phyloP scores from a whole-genome alignment of 495 filamentous ascomycete genomes.

The Bombardia bombarda region DNA sequence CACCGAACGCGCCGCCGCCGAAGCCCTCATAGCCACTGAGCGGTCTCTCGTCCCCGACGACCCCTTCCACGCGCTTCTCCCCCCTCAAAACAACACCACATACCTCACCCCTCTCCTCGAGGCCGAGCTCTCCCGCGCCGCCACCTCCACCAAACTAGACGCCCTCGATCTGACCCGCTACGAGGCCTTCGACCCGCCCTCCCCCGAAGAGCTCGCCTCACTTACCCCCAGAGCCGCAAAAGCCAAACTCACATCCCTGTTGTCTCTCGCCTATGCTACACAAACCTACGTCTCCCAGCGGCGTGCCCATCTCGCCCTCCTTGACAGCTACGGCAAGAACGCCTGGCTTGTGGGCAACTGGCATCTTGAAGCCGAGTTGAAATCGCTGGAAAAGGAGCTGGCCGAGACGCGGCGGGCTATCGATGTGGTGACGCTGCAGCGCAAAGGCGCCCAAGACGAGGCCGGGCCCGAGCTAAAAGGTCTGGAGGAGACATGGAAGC shows the following conservation, averaged over 20 bases:
- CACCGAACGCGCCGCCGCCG: constrained; percentile 46
- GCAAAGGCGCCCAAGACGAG: constrained; percentile 62
- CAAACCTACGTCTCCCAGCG: constrained; percentile 59
- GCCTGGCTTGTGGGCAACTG: constrained; percentile 83
- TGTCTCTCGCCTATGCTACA: constrained; percentile 50
- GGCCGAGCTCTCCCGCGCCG: constrained; percentile 45
- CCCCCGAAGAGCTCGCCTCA: constrained; percentile 9
- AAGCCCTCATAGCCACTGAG: constrained; percentile 58
- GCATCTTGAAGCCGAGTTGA: constrained; percentile 65
- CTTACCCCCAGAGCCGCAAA: constrained; percentile 15
- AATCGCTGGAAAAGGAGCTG: constrained; percentile 69
- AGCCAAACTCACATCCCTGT: constrained; percentile 15
- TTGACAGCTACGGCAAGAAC: constrained; percentile 79
- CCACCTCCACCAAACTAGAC: constrained; percentile 32
- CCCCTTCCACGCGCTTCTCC: constrained; percentile 35
- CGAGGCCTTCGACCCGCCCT: constrained; percentile 52
- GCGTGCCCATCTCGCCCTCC: constrained; percentile 59
- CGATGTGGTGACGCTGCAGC: constrained; percentile 61
- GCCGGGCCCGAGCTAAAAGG: constrained; percentile 57
- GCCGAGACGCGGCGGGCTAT: constrained; percentile 53
- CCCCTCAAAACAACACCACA: constrained; percentile 16
- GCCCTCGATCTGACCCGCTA: constrained; percentile 80
- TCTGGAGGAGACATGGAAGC: constrained; percentile 66
- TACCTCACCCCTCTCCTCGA: constrained; percentile 54
- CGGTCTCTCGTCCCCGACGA: constrained; percentile 36